Base-by-base conservation (phyloP, 1,284 basidiomycete genomes). In the Microbotryum violaceum region DNA sequence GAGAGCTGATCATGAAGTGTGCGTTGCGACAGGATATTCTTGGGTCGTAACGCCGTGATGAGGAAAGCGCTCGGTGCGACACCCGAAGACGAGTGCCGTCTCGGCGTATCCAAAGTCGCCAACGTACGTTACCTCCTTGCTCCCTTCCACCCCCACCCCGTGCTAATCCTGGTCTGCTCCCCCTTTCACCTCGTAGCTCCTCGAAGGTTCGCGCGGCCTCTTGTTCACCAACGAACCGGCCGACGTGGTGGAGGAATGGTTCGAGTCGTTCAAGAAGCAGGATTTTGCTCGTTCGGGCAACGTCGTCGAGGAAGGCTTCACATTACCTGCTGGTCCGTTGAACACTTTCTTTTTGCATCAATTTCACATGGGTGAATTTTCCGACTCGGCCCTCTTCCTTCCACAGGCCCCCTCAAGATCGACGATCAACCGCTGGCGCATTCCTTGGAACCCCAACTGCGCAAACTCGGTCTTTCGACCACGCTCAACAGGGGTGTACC, bases 211-310 rank as follows among this genome's bases (percentile, higher is more conserved):
- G 77, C 86, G 94, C 52, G 94, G 94, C 52, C 76, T 99, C 49
- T 80, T 99, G 70, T 91, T 97, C 77, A 97, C 94, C 60, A 83
- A 93, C 73, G 85, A 87, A 57, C 83, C 86, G 66, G 89, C 91
- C 10, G 80, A 85, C 68, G 92, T 96, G 75, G 93, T 96, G 50
- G 79, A 84, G 48, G 92, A 89, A 63, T 99, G 94, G 94, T 98
- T 97, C 78, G 83, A 84, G 60, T 85, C 89, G 74, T 97, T 92
- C 80, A 79, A 83, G 70, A 88, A 88, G 74, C 83, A 87, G 53
- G 93, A 97, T 77, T 99, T 89, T 77, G 93, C 92, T 31, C 86
- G 96, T 47, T 81, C 88, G 71, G 91, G 92, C 51, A 91, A 90
- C 74, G 75, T 79, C 49, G 91, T 93, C 1, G 81, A 83, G 20